Conservation (phyloP, 495 filamentous ascomycete genomes). For the Tetracladium setigerum region DNA sequence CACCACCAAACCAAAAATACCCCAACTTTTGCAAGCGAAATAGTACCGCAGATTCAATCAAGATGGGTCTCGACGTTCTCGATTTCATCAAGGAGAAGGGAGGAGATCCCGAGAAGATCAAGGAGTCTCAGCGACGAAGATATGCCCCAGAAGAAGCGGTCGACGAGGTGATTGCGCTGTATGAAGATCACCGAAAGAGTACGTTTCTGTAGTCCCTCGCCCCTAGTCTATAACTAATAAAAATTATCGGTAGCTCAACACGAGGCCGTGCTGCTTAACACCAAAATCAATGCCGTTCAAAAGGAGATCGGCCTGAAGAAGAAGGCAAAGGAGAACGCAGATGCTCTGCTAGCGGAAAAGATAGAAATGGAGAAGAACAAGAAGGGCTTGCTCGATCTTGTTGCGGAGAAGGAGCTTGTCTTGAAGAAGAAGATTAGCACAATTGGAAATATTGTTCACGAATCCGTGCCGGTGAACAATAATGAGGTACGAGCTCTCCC, state of each 20-base stretch:
- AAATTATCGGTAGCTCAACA: conserved; percentile 55
- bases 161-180: conserved; percentile 83
- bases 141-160: conserved; percentile 73
- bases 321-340: conserved; percentile 87
- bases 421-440: conserved; percentile 71
- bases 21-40: background rate
- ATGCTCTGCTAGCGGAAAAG: conserved; percentile 67
- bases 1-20: background rate
- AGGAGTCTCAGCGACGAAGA: conserved; percentile 78
- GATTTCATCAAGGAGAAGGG: conserved; percentile 83
- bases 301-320: conserved; percentile 90
- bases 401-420: conserved; percentile 61
- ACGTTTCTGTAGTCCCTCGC: conserved; percentile 17
- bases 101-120: conserved; percentile 81
- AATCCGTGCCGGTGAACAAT: conserved; percentile 81
- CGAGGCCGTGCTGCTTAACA: conserved; percentile 66
- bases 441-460: conserved; percentile 91
- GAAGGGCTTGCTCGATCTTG: conserved; percentile 65
- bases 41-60: background rate
- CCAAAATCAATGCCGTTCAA: conserved; percentile 77
- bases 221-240: background rate
- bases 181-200: conserved; percentile 80
- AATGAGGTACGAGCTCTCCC: conserved; percentile 54
- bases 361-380: conserved; percentile 68
- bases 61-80: conserved; percentile 64